Evolutionary conservation across 768 basidiomycete genomes (phyloP).

Genomic region (Phylloporus sp.): DNA sequence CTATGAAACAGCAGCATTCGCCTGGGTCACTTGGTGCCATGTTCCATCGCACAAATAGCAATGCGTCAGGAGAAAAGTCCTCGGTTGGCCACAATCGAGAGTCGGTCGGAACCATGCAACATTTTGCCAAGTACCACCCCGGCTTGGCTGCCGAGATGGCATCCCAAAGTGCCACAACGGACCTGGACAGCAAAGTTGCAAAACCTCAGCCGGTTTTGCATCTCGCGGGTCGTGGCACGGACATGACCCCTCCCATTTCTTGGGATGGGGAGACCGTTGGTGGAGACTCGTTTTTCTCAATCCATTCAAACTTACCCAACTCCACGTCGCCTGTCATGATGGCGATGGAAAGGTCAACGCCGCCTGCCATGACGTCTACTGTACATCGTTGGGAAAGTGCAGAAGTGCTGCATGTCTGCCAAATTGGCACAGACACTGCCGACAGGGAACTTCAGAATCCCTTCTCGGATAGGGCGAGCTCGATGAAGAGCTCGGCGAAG

Average conservation of each 20-base stretch:
- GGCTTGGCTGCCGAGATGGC: slow-evolving; percentile 52
- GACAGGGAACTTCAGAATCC: slow-evolving; percentile 19
- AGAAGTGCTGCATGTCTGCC: slow-evolving; percentile 49
- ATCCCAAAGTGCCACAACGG: slow-evolving; percentile 24
- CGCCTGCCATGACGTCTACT: slow-evolving; percentile 47
- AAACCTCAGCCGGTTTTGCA: slow-evolving; percentile 37
- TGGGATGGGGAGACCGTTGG: slow-evolving; percentile 50
- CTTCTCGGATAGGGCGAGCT: slow-evolving; percentile 24
- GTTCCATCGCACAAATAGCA: slow-evolving; percentile 59
- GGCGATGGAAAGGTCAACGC: slow-evolving; percentile 58
- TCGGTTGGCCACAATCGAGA: slow-evolving; percentile 35
- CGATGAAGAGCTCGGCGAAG: slow-evolving; percentile 15
- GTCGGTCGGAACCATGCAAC: slow-evolving; percentile 29
- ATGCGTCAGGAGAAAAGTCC: slow-evolving; percentile 47
- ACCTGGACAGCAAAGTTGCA: slow-evolving; percentile 17
- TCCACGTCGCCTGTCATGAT: slow-evolving; percentile 47
- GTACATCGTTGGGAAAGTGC: slow-evolving; percentile 69
- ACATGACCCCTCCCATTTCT: slow-evolving; percentile 38
- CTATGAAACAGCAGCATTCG: slow-evolving; percentile 39
- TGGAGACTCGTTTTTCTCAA: slow-evolving; percentile 48
- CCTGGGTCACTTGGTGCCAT: slow-evolving; percentile 50
- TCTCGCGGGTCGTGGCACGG: slow-evolving; percentile 40
- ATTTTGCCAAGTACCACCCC: slow-evolving; percentile 60
- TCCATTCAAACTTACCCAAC: slow-evolving; percentile 39
- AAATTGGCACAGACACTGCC: slow-evolving; percentile 12